A percentile compares a stretch with the other conserved stretches of the same genome.
phyloP scores from a whole-genome alignment of 257 asterid species.

The Plectranthus barbatus region DNA sequence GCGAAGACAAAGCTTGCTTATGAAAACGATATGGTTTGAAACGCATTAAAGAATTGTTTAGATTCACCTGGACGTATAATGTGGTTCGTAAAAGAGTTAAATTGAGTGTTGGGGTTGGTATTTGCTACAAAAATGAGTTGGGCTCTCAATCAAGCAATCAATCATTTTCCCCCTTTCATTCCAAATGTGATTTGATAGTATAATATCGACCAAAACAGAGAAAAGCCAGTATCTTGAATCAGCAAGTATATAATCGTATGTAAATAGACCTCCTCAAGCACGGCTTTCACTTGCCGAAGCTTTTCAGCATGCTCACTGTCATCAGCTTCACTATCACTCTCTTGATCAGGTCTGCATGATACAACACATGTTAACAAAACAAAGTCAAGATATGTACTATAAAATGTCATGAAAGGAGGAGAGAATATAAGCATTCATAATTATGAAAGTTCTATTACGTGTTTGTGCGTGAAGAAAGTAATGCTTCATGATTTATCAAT shows the following conservation, averaged over 20 bases:
- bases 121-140: not conserved
- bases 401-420: not conserved
- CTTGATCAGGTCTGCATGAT: constrained; percentile 66
- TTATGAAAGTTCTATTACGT: not conserved
- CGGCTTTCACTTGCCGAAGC: constrained; percentile 99
- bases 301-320: constrained; percentile 95
- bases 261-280: constrained; percentile 89
- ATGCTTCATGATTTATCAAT: not conserved
- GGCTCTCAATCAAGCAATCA: not conserved
- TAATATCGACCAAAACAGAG: constrained; percentile 7
- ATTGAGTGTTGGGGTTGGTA: not conserved
- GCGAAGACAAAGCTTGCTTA: not conserved
- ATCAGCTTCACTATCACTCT: constrained; percentile 97
- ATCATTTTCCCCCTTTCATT: not conserved
- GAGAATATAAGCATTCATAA: not conserved
- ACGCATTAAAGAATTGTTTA: not conserved
- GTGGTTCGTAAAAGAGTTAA: not conserved
- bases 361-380: not conserved
- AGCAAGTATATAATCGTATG: not conserved
- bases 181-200: too few species aligned
- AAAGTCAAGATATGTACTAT: not conserved
- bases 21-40: not conserved
- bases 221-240: not conserved
- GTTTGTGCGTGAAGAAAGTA: too few species aligned
- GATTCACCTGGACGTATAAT: not conserved